Conservation (phyloP, 2,329 filamentous ascomycete genomes). For the Gaeumannomyces tritici region DNA sequence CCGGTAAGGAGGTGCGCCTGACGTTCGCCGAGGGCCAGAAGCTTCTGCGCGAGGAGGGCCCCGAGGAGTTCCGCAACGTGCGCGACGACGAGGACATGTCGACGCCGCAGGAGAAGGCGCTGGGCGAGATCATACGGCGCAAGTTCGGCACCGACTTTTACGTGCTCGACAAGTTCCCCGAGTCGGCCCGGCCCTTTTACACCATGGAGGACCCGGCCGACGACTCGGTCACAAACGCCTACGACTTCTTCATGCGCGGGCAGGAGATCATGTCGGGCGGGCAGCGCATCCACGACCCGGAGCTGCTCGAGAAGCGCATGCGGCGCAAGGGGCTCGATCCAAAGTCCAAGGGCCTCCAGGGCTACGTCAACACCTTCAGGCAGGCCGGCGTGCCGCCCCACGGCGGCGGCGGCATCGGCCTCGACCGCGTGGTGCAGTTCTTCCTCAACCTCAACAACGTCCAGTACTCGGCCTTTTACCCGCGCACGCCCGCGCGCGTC, state of each 20-base stretch:
- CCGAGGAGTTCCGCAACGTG: constrained; percentile 56
- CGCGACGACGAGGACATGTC: constrained; percentile 69
- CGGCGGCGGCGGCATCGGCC: constrained; percentile 78
- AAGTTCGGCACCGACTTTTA: constrained; percentile 97
- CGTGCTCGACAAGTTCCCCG: constrained; percentile 92
- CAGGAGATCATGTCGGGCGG: constrained; percentile 91
- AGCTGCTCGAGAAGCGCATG: constrained; percentile 69
- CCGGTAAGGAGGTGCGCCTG: constrained; percentile 65
- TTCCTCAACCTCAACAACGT: constrained; percentile 49
- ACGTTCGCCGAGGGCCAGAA: constrained; percentile 71
- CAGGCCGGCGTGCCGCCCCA: constrained; percentile 79
- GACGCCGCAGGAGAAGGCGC: constrained; percentile 78
- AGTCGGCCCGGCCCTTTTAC: constrained; percentile 82
- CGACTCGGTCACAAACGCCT: constrained; percentile 55
- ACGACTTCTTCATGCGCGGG: constrained; percentile 83
- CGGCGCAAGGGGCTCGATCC: constrained; percentile 74
- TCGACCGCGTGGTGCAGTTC: constrained; percentile 73
- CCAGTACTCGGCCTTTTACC: constrained; percentile 48
- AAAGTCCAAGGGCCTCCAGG: constrained; percentile 60
- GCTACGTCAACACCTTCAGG: constrained; percentile 74
- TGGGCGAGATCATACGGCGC: constrained; percentile 74
- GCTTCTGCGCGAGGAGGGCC: constrained; percentile 67
- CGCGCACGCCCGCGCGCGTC: constrained; percentile 35
- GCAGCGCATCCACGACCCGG: constrained; percentile 79
- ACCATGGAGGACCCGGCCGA: constrained; percentile 69